Evolutionary conservation across 176 grass and related monocot genomes (phyloP).

Genomic region (Carex pumila): DNA sequence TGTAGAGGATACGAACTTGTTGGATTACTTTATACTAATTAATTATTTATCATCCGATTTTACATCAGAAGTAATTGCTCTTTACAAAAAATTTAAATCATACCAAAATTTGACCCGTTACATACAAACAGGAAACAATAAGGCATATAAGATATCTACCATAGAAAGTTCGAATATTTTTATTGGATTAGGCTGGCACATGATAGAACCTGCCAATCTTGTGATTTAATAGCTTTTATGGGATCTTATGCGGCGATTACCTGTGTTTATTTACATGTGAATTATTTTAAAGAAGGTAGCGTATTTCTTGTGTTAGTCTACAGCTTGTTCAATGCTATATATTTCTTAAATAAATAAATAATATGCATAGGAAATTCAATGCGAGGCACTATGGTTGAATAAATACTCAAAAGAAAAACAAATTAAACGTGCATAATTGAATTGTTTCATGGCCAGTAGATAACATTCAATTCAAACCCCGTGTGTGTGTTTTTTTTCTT

Average conservation of each 20-base stretch:
- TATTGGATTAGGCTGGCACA: not conserved
- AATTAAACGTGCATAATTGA: not conserved
- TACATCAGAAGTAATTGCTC: not conserved
- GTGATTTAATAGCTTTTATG: not conserved
- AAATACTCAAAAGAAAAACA: not conserved
- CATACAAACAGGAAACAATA: not conserved
- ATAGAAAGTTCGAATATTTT: not conserved
- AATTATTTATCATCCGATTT: not conserved
- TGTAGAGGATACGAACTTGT: not conserved
- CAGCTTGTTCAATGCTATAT: too few relatives aligned
- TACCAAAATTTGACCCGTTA: not conserved
- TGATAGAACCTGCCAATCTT: not conserved
- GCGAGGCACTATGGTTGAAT: not conserved
- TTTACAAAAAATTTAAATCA: not conserved
- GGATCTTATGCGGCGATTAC: not conserved
- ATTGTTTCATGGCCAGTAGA: not conserved
- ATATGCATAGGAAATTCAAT: not conserved
- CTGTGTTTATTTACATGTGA: not conserved
- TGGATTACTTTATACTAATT: not conserved
- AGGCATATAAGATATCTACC: not conserved
- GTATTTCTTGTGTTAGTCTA: too few relatives aligned
- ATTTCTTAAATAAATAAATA: not conserved
- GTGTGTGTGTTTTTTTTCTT: not conserved
- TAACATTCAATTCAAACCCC: not conserved
- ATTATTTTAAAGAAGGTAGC: not conserved